phyloP scores from a whole-genome alignment of 2,329 filamentous ascomycete genomes.

The Helotiales sp. region DNA sequence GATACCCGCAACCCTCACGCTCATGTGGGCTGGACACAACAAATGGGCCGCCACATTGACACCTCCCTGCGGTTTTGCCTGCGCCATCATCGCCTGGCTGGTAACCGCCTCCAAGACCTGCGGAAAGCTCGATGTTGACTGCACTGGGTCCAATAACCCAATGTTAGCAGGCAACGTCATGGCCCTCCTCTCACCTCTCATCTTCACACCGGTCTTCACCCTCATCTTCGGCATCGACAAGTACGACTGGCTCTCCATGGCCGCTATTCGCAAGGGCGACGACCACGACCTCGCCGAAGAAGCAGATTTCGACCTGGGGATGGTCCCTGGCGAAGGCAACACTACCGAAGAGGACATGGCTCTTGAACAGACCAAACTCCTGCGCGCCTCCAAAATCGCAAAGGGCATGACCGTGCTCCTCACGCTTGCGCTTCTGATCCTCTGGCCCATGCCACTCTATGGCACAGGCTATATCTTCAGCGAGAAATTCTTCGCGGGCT shows the following conservation, averaged over 20 bases:
- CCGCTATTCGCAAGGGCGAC: conserved; percentile 76
- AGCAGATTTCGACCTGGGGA: conserved; percentile 69
- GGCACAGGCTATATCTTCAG: conserved; percentile 81
- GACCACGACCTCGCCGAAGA: conserved; percentile 72
- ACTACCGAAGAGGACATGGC: conserved; percentile 47
- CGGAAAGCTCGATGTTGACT: conserved; percentile 70
- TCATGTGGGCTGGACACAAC: conserved; percentile 82
- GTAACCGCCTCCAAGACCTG: conserved; percentile 75
- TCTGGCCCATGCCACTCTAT: conserved; percentile 95
- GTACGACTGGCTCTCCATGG: conserved; percentile 89
- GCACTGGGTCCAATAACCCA: conserved; percentile 83
- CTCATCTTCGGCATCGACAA: conserved; percentile 66
- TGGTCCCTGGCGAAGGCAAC: conserved; percentile 56
- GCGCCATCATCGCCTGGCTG: conserved; percentile 76
- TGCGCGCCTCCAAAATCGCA: conserved; percentile 57
- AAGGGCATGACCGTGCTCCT: conserved; percentile 60
- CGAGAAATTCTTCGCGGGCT: conserved; percentile 82
- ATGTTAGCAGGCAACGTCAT: conserved; percentile 89
- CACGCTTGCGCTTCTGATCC: conserved; percentile 73
- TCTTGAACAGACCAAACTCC: conserved; percentile 53
- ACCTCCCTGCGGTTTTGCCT: conserved; percentile 70
- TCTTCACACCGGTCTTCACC: conserved; percentile 79
- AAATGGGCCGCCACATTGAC: conserved; percentile 73
- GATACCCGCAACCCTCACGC: conserved; percentile 78
- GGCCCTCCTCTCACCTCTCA: conserved; percentile 75